Evolutionary conservation across 2,329 filamentous ascomycete genomes (phyloP).

Genomic region (Tetracladium maxilliforme): DNA sequence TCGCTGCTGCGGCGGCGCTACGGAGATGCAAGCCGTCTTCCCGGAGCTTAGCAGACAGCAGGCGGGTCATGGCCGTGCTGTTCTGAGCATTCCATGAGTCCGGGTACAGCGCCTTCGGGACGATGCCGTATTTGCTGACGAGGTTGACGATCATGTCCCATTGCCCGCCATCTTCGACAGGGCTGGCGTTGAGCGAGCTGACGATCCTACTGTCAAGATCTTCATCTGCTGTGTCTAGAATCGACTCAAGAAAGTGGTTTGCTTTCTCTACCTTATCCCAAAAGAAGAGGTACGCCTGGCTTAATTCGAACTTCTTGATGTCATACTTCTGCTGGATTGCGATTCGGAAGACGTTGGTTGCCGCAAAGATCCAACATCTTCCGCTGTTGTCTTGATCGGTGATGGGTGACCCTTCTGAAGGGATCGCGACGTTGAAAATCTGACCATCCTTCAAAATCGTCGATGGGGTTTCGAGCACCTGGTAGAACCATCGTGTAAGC

Average conservation of each 20-base stretch:
- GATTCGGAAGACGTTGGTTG: slow-evolving; percentile 85
- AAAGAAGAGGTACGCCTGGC: slow-evolving; percentile 78
- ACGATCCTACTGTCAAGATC: slow-evolving; percentile 61
- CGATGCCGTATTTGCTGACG: slow-evolving; percentile 76
- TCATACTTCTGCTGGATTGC: slow-evolving; percentile 74
- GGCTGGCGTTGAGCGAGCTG: slow-evolving; percentile 49
- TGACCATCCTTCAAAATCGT: too few species aligned
- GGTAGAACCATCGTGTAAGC: too few species aligned
- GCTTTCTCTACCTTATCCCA: slow-evolving; percentile 90
- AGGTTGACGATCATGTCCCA: slow-evolving; percentile 89
- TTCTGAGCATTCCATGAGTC: slow-evolving; percentile 68
- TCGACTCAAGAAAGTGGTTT: slow-evolving; percentile 78
- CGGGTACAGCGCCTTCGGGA: slow-evolving; percentile 68
- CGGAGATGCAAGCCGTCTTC: slow-evolving; percentile 67
- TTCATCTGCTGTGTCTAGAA: slow-evolving; percentile 58
- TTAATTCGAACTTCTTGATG: slow-evolving; percentile 69
- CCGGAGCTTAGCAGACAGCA: slow-evolving; percentile 76
- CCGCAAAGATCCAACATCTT: slow-evolving; percentile 83
- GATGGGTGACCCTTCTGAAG: slow-evolving; percentile 67
- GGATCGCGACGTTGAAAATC: slow-evolving; percentile 71
- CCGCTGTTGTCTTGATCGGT: slow-evolving; percentile 75
- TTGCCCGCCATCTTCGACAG: slow-evolving; percentile 71
- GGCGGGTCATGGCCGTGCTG: slow-evolving; percentile 52
- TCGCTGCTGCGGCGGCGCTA: too few species aligned
- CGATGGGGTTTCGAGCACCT: too few species aligned